Evolutionary conservation across 176 grass and related monocot species (phyloP).

Genomic region (Oryza rufipogon): DNA sequence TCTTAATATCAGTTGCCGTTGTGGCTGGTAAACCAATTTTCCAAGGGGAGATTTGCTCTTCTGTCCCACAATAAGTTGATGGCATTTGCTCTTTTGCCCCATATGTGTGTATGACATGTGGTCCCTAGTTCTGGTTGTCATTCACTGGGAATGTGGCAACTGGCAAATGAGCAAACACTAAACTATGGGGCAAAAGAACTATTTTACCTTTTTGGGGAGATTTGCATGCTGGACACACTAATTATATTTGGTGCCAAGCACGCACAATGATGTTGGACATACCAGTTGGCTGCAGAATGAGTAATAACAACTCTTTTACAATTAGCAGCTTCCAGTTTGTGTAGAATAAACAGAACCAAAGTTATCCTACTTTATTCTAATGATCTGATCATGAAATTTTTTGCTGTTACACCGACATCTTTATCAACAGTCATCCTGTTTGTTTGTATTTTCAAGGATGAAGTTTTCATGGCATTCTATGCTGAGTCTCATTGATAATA

Average conservation of each 20-base stretch:
- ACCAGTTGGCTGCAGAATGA: neutral
- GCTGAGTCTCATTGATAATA: neutral
- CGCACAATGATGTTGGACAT: neutral
- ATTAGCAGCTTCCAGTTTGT: neutral
- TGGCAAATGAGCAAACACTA: too few species aligned
- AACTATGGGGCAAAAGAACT: too few species aligned
- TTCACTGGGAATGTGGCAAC: too few species aligned
- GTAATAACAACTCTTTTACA: neutral
- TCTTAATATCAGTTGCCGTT: neutral
- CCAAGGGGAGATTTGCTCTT: neutral
- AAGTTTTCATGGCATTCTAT: conserved; percentile 12
- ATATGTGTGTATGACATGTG: too few species aligned
- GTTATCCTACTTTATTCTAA: neutral
- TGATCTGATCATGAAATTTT: neutral
- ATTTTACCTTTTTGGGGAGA: too few species aligned
- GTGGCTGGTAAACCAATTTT: neutral
- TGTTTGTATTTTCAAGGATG: neutral
- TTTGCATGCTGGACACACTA: conserved; percentile 7
- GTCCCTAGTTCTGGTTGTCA: too few species aligned
- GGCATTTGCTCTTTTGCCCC: too few species aligned
- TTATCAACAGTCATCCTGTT: neutral
- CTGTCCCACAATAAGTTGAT: too few species aligned
- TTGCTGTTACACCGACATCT: neutral
- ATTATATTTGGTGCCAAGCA: neutral
- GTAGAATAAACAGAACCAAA: conserved; percentile 15